Base-by-base conservation (phyloP, 345 rosid genomes). In the Sisymbrium altissimum region DNA sequence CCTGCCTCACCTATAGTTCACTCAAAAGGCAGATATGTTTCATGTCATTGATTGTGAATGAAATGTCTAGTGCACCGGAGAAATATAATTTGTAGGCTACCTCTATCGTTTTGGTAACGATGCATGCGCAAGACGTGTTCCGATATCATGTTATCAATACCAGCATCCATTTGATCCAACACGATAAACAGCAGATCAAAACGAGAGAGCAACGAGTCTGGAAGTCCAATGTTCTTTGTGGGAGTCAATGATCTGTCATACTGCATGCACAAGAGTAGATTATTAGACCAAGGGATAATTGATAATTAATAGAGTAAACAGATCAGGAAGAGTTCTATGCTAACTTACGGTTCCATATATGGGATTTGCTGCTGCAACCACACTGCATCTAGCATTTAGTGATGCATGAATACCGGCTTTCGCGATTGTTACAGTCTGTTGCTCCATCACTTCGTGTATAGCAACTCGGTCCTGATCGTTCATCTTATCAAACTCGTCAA, bases 401-500 rank as follows among this genome's bases (percentile, higher is more conserved):
- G 99, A 95, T 49, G 99, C 98, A 88, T 92, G 97, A 53, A 95
- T 95, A 61, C 99, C 99, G 36, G 99, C 99, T 86, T 95, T 95
- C 52, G 99, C 99, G 71, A 92, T 95, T 29, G 98, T 95, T 74
- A 95, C 99, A 14, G 99, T 95, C 82, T 95, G 99, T 80, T 95
- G 99, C 83, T 95, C 99, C 99, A 95, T 95, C 66, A 95, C 99
- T 80, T 95, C 99, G 63, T 95, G 99, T 75, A 95, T 95, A 13
- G 99, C 97, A 81, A 92, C 98, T 75, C 99, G 92, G 84, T 95
- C 99, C 83, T 84, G 94, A 75, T 95, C 99, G 75, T 89, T 92
- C 99, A 95, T 95, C 86, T 95, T 95, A 85, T 95, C 99, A 75
- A 95, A 95, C 84, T 95, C 99, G 46, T 92, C 99, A 72, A 95